Evolutionary conservation across 768 basidiomycete genomes (phyloP), one percentile per base, ranked within the genome.

Genomic region (Hericium erinaceus): DNA sequence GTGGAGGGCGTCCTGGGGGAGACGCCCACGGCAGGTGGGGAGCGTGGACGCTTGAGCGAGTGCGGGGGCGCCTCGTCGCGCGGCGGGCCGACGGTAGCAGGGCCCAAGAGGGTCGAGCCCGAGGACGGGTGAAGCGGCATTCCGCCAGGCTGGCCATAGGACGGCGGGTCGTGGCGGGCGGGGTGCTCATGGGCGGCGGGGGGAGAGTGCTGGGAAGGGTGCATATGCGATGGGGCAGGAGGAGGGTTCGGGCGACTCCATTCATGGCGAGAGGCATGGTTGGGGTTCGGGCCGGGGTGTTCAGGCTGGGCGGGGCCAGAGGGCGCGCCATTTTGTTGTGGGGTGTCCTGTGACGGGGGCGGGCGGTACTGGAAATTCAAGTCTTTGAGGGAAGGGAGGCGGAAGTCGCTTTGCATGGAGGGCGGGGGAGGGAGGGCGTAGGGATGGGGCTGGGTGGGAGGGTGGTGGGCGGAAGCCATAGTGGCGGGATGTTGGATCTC

Each of bases 351-450:
- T 28, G 68, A 65, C 56, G 71, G 61, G 37, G 71, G 69, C 22
- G 74, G 61, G 54, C 64, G 67, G 55, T 78, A 80, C 56, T 68
- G 67, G 61, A 89, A 87, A 67, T 86, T 84, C 67, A 89, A 77
- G 66, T 86, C 84, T 72, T 81, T 87, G 68, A 89, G 77, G 18
- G 85, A 85, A 0, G 87, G 87, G 4, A 87, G 77, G 40, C 84
- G 83, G 64, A 82, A 70, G 57, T 77, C 73, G 65, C 76, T 52
- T 24, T 70, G 70, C 55, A 73, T 69, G 61, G 70, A 73, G 39
- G 73, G 64, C 7, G 72, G 72, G 18, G 70, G 70, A 33, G 68
- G 66, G 4, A 70, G 65, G 39, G 74, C 65, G 61, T 74, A 75
- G 64, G 63, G 66, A 55, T 64, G 69, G 57, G 71, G 60, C 61